These are phyloP conservation scores for Vanderwaltozyma polyspora DNA, from an alignment of 805 yeast genomes.

Conservation along the genomic window DNA sequence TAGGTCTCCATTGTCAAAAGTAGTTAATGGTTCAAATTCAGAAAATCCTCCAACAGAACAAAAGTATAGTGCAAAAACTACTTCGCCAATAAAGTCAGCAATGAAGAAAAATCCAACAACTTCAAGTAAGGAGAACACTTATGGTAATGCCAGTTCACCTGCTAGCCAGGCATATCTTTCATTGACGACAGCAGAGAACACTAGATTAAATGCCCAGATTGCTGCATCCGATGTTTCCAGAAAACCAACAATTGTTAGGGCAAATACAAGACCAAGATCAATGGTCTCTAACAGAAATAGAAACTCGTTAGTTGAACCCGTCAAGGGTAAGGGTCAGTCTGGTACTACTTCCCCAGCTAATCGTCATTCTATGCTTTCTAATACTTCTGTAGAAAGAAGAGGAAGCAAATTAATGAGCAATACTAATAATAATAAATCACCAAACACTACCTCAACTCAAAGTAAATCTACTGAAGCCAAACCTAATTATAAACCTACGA, in stretches of 20 bases:
- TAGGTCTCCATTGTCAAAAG: no score
- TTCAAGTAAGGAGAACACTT: neutral
- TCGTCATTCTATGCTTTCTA: no score
- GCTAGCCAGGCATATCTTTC: conserved; percentile 58
- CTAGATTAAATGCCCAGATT: conserved; percentile 50
- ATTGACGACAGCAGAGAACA: conserved; percentile 68
- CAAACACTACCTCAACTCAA: neutral
- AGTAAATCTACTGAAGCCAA: neutral
- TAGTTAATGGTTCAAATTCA: no score
- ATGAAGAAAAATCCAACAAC: conserved; percentile 25
- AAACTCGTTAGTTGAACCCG: no score
- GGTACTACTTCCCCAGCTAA: no score
- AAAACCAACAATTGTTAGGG: conserved; percentile 6
- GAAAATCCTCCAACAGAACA: no score
- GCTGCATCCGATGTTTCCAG: conserved; percentile 1
- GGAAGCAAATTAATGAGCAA: neutral
- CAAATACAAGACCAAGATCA: conserved; percentile 15
- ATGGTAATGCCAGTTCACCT: neutral
- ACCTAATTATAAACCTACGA: neutral
- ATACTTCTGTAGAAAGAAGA: no score
- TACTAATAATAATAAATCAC: neutral
- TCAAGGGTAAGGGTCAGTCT: no score
- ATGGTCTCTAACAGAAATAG: conserved; percentile 4
- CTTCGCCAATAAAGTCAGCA: conserved; percentile 37
- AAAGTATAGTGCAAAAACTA: conserved; percentile 7